A percentile compares a stretch with the other conserved stretches of the same genome.
These are phyloP conservation scores for Oryza coarctata DNA, from an alignment of 176 grass and related monocot species.

Conservation along the genomic window DNA sequence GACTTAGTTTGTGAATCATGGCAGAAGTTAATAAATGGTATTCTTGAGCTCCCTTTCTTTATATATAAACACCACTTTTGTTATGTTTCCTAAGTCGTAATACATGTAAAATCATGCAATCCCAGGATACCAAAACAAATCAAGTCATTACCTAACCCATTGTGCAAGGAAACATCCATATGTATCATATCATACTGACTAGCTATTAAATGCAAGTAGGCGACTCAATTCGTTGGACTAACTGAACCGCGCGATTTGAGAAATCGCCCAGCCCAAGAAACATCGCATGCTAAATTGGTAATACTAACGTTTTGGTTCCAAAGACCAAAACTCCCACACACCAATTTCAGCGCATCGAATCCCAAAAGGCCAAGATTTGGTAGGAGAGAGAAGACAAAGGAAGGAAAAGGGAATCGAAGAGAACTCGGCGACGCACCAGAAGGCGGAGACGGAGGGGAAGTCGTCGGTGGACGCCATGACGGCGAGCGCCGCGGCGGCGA, in stretches of 20 bases:
- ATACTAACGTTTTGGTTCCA: not conserved
- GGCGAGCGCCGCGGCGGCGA: constrained; percentile 65
- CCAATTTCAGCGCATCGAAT: not conserved
- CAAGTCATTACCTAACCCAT: not conserved
- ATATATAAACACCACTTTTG: not conserved
- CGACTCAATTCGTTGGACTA: not conserved
- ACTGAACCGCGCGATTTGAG: not conserved
- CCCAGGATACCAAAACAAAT: not conserved
- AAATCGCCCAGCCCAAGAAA: not conserved
- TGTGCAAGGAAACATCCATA: not conserved
- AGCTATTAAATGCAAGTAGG: not conserved
- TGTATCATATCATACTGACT: not conserved
- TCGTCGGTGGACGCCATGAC: constrained; percentile 82
- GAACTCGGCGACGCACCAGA: constrained; percentile 48
- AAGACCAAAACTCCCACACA: not conserved
- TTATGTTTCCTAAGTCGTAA: no score
- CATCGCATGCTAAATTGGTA: not conserved
- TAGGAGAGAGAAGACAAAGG: not conserved
- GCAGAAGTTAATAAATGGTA: not conserved
- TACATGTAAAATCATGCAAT: no score
- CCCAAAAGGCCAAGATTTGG: not conserved
- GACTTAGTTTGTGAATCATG: not conserved
- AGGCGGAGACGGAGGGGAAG: constrained; percentile 85
- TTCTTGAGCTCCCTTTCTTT: not conserved
- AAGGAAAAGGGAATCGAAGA: not conserved